Conservation (phyloP, 306 rosid genomes). For the Lupinus albus region DNA sequence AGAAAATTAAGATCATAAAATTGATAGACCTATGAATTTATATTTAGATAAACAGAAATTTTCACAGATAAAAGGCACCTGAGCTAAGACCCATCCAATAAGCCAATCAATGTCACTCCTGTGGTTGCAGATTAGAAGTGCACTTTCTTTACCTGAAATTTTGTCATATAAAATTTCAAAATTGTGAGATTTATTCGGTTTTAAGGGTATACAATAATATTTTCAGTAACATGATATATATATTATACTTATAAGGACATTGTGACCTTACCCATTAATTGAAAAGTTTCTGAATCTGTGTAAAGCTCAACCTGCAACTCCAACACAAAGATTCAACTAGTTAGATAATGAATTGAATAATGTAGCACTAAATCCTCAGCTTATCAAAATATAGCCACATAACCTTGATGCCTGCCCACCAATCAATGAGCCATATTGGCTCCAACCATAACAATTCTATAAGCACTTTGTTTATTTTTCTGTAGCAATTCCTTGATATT, state of each 20-base stretch:
- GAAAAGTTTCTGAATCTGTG: slow-evolving; percentile 65
- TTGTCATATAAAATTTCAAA: slow-evolving; percentile 24
- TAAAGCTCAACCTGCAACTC: slow-evolving; percentile 69
- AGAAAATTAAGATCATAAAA: neutral
- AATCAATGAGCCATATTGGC: slow-evolving; percentile 82
- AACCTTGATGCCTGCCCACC: slow-evolving; percentile 92
- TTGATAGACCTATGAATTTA: slow-evolving; percentile 1
- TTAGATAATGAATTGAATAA: slow-evolving; percentile 35
- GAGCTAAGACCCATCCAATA: slow-evolving; percentile 88
- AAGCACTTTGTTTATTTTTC: slow-evolving; percentile 70
- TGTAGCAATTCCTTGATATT: slow-evolving; percentile 54
- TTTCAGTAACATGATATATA: neutral
- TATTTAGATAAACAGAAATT: slow-evolving; percentile 34
- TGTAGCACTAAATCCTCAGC: slow-evolving; percentile 16
- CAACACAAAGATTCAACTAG: slow-evolving; percentile 36
- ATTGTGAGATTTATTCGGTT: slow-evolving; percentile 8
- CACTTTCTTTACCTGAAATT: slow-evolving; percentile 77
- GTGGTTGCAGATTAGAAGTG: slow-evolving; percentile 84
- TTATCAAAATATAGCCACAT: slow-evolving; percentile 5
- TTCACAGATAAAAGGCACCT: slow-evolving; percentile 55
- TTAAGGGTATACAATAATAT: neutral
- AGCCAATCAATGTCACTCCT: slow-evolving; percentile 98
- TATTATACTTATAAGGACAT: neutral
- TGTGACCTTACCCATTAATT: slow-evolving; percentile 63
- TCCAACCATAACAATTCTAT: slow-evolving; percentile 83